Conservation (phyloP, 768 basidiomycete genomes). For the Boletales sp. region DNA sequence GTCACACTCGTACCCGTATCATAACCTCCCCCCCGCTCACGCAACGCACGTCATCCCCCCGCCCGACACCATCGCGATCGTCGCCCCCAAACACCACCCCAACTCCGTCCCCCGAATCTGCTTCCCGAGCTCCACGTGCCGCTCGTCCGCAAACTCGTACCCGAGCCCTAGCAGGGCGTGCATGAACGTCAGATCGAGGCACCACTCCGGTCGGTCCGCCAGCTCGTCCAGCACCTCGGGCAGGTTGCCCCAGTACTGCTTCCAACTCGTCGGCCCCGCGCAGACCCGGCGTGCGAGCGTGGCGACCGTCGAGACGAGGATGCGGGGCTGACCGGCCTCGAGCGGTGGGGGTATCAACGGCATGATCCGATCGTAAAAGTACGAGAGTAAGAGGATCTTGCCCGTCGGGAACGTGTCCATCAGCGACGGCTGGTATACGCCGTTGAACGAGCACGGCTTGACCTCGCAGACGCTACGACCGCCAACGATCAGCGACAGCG, state of each 20-base stretch:
- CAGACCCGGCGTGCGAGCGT: conserved; percentile 72
- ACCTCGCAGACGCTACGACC: conserved; percentile 69
- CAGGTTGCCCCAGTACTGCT: conserved; percentile 42
- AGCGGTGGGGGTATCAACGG: conserved; percentile 57
- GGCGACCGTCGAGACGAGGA: conserved; percentile 59
- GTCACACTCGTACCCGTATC: too few species aligned
- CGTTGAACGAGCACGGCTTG: conserved; percentile 95
- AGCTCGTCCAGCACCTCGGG: conserved; percentile 62
- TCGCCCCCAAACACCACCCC: conserved; percentile 90
- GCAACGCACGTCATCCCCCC: conserved; percentile 54
- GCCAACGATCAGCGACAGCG: not conserved
- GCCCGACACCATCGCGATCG: conserved; percentile 67
- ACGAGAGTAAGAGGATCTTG: conserved; percentile 87
- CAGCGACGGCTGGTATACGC: conserved; percentile 94
- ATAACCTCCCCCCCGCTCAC: conserved; percentile 9
- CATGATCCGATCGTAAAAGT: conserved; percentile 93
- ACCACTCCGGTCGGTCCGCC: conserved; percentile 85
- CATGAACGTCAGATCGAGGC: conserved; percentile 95
- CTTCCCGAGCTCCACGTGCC: conserved; percentile 80
- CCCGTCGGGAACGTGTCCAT: conserved; percentile 85
- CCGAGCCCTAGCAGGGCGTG: conserved; percentile 81
- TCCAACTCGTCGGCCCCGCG: conserved; percentile 60
- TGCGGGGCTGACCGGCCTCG: conserved; percentile 20
- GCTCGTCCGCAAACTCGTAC: conserved; percentile 76
- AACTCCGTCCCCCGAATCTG: conserved; percentile 86